Evolutionary conservation across 306 rosid species (phyloP), one percentile per base, ranked within the genome.

Genomic region (Vigna radiata): DNA sequence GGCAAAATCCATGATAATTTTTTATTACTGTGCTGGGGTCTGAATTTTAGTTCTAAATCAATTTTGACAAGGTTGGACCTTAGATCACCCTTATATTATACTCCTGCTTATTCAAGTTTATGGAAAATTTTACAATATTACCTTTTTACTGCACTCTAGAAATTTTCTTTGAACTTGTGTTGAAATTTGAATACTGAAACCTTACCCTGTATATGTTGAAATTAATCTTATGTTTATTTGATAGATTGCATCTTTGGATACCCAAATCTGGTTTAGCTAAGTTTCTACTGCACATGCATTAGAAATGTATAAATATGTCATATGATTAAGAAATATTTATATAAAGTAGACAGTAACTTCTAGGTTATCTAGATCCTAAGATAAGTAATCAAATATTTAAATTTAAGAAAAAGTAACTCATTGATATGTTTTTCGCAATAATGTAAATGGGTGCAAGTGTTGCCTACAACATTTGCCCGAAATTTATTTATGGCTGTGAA

Each of bases 1-100:
- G 17, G 66, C 77, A 53, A 83, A 76, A 49, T 54, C 74, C 80
- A 23, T 73, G 49, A 50, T 52, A 82, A 10, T 55, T 75, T 82
- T 39, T 13, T 29, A 54, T 76, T 77, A 74, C 19, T 60, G 13
- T 86, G 79, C 72, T 66, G 62, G 89, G 62, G 77, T 82, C 77
- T 77, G 41, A 50, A 44, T 68, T 46, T 73, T 75, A 80, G 79
- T 68, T 81, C 76, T 73, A 73, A 53, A 79, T 79, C 77, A 52
- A 21, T 86, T 87, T 89, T 87, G 86, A 76, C 87, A 83, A 62
- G 18, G 6, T 39, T 62, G 43, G 68, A 65, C 58, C 36, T 60
- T 10, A 68, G 48, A 54, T 56, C 68, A 17, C 58, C 62, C 8
- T 58, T 36, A 67, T 41, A 59, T 53, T 33, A 63, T 50, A 54